Evolutionary conservation across 768 basidiomycete species (phyloP).

Genomic region (Termitomyces sp.): DNA sequence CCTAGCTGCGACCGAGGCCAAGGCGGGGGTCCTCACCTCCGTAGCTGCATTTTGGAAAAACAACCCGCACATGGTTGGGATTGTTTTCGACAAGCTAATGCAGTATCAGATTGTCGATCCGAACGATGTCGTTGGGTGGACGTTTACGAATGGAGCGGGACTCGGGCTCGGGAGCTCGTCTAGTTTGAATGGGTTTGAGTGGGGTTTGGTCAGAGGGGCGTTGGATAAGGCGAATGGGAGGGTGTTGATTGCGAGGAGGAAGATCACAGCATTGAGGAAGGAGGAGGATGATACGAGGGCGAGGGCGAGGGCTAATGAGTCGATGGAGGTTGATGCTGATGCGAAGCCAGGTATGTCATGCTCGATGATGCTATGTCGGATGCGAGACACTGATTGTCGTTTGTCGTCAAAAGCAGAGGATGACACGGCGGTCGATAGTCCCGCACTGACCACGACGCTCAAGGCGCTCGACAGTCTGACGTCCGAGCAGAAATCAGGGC

Average conservation of each 20-base stretch:
- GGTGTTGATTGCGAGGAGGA: slow-evolving; percentile 71
- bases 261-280: slow-evolving; percentile 70
- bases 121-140: slow-evolving; percentile 83
- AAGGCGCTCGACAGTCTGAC: slow-evolving; percentile 74
- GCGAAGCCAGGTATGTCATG: slow-evolving; percentile 37
- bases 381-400: background rate
- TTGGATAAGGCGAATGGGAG: slow-evolving; percentile 90
- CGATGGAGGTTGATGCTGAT: slow-evolving; percentile 74
- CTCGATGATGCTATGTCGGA: background rate
- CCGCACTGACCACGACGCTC: slow-evolving; percentile 62
- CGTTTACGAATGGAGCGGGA: slow-evolving; percentile 53
- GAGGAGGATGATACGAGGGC: slow-evolving; percentile 88
- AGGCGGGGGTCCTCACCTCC: slow-evolving; percentile 65
- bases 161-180: slow-evolving; percentile 17
- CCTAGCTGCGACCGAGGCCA: slow-evolving; percentile 39
- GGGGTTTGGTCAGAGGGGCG: slow-evolving; percentile 80
- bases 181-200: slow-evolving; percentile 55
- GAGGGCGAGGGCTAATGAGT: slow-evolving; percentile 51
- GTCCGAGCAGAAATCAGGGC: slow-evolving; percentile 68
- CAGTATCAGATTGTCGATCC: slow-evolving; percentile 98
- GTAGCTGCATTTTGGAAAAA: slow-evolving; percentile 78
- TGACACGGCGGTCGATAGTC: slow-evolving; percentile 52
- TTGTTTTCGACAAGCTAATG: slow-evolving; percentile 97
- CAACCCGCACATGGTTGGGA: slow-evolving; percentile 81
- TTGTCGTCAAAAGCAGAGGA: slow-evolving; percentile 23